A percentile compares a stretch with the other conserved stretches of the same genome.
Conservation (phyloP, 768 basidiomycete species). For the Roridomyces roridus region DNA sequence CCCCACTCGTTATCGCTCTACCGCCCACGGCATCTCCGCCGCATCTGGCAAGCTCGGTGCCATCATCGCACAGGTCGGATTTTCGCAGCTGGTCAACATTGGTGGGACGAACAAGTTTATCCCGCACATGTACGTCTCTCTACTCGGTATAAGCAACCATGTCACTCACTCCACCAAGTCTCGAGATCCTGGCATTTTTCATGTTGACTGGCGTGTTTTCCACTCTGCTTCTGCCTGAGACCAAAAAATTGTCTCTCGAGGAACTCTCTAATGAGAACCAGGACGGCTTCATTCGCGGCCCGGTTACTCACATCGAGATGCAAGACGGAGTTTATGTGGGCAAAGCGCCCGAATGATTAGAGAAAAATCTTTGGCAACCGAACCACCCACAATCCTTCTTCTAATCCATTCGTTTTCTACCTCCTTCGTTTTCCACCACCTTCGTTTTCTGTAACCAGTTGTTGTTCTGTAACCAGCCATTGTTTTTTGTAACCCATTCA, state of each 20-base stretch:
- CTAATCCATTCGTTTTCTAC: too few relatives aligned
- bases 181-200: constrained; percentile 85
- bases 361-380: too few relatives aligned
- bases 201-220: constrained; percentile 88
- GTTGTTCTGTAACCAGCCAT: background rate
- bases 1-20: constrained; percentile 89
- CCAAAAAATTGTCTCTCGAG: constrained; percentile 70
- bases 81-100: constrained; percentile 70
- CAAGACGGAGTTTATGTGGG: background rate
- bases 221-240: constrained; percentile 82
- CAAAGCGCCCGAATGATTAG: too few relatives aligned
- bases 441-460: too few relatives aligned
- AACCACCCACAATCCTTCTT: too few relatives aligned
- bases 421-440: background rate
- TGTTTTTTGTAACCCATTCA: background rate
- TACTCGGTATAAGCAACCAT: background rate
- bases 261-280: constrained; percentile 33
- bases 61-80: constrained; percentile 80
- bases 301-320: background rate
- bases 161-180: constrained; percentile 39
- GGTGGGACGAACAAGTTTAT: constrained; percentile 68
- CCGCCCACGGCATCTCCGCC: constrained; percentile 84
- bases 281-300: constrained; percentile 53
- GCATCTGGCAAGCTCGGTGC: constrained; percentile 86
- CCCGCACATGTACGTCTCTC: constrained; percentile 63